A percentile compares a stretch with the other conserved stretches of the same genome.
Evolutionary conservation across 257 asterid genomes (phyloP).

Genomic region (Parsonsia alboflavescens): DNA sequence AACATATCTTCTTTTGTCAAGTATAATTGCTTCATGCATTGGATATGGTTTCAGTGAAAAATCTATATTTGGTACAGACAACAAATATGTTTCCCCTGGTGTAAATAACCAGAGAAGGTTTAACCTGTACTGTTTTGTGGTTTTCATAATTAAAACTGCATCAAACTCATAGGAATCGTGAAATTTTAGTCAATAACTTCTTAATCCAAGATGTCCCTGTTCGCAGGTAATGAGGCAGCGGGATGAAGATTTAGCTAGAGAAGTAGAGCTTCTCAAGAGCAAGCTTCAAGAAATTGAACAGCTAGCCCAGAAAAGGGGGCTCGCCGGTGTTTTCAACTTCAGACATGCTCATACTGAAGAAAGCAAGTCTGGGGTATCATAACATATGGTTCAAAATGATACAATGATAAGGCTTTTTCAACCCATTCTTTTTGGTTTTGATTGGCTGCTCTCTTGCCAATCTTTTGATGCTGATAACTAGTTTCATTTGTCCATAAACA

Average conservation of each 20-base stretch:
- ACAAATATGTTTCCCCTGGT: neutral
- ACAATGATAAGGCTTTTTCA: neutral
- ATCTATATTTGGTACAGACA: neutral
- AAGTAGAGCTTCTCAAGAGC: slow-evolving; percentile 29
- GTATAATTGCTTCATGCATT: neutral
- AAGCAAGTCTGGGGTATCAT: slow-evolving; percentile 15
- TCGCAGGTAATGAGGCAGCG: slow-evolving; percentile 35
- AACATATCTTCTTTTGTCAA: neutral
- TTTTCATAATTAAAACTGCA: neutral
- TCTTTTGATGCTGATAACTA: neutral
- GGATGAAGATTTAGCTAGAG: slow-evolving; percentile 34
- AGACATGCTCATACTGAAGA: slow-evolving; percentile 25
- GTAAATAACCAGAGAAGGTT: neutral
- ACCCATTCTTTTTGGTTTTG: slow-evolving; percentile 20
- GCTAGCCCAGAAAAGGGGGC: slow-evolving; percentile 40
- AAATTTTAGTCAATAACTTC: neutral
- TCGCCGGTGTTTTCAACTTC: slow-evolving; percentile 34
- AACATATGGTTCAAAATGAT: slow-evolving; percentile 5
- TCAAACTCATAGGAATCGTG: neutral
- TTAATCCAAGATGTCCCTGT: slow-evolving; percentile 7
- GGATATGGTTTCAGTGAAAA: neutral
- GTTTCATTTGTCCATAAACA: neutral
- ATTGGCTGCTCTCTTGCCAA: neutral
- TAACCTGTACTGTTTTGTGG: neutral
- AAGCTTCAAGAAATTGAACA: slow-evolving; percentile 39